Conservation (phyloP, 78 protist species). For the Ministeria vibrans region DNA sequence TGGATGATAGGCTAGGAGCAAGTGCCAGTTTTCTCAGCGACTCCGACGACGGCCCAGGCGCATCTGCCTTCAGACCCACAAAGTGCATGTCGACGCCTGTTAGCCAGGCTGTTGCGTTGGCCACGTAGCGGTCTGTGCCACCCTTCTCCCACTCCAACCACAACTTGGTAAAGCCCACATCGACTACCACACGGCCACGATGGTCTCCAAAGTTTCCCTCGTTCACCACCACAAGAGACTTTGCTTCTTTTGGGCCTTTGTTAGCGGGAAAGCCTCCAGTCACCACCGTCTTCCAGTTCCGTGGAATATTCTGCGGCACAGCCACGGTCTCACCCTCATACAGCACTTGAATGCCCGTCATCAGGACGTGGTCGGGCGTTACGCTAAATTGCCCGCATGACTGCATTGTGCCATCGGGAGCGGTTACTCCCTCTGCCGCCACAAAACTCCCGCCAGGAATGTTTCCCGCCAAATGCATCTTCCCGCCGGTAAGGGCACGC, state of each 20-base stretch:
- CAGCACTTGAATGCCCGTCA: neutral
- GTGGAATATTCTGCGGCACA: neutral
- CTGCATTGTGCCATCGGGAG: neutral
- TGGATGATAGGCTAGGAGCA: too few species aligned
- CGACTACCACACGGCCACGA: neutral
- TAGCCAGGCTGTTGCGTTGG: neutral
- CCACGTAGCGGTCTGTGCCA: neutral
- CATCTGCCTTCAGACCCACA: neutral
- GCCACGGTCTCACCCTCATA: neutral
- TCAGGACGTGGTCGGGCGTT: neutral
- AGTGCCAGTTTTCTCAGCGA: too few species aligned
- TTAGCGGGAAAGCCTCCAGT: neutral
- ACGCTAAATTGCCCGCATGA: neutral
- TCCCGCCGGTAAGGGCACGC: neutral
- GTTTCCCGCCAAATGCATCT: neutral
- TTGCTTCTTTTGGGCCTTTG: neutral
- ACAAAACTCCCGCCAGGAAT: neutral
- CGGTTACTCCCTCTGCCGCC: neutral
- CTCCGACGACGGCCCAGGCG: too few species aligned
- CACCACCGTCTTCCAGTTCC: neutral
- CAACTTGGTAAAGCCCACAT: neutral
- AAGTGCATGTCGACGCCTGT: neutral
- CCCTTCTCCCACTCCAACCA: neutral
- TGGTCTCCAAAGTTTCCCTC: neutral
- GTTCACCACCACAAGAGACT: neutral